Evolutionary conservation across 2,329 filamentous ascomycete species (phyloP), one percentile per base, ranked within the genome.

Genomic region (Aspergillus fischeri): DNA sequence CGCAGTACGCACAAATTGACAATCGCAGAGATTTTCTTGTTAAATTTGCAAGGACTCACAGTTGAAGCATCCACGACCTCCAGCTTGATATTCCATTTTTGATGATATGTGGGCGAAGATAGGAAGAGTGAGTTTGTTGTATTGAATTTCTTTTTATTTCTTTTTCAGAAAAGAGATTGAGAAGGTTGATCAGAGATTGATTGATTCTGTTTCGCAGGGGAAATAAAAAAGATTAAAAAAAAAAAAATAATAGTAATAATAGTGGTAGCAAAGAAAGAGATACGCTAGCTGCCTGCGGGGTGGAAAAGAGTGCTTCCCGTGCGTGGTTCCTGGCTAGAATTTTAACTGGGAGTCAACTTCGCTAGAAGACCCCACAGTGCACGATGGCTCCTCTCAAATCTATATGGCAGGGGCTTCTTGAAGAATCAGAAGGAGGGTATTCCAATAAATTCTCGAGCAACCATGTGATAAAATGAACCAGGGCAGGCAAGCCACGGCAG

Each of bases 11-110:
- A 49, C 32, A 44, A 44, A 44, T 51, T 58, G 29, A 49, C 49
- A 29, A 28, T 52, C 38, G 54, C 32, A 55, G 52, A 52, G 53
- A 50, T 42, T 52, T 24, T 24, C 11, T 21, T 47, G 44, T 27
- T 14, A 27, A 25, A 27, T 24, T 27, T 25, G 44, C 20, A 45
- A 60, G 56, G 63, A 81, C 80, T 75, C 69, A 83, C 82, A 84
- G 74, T 83, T 84, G 74, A 83, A 84, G 75, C 82, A 84, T 66
- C 79, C 80, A 72, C 81, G 80, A 64, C 75, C 75, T 65, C 76
- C 77, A 61, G 73, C 63, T 65, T 76, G 76, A 65, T 74, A 79
- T 64, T 82, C 80, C 81, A 83, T 83, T 65, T 62, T 74, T 65
- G 57, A 49, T 54, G 29, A 41, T 41, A 25, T 24, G 21, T 38